Conservation (phyloP, 768 basidiomycete species). For the Hygrophorus pudorinus region DNA sequence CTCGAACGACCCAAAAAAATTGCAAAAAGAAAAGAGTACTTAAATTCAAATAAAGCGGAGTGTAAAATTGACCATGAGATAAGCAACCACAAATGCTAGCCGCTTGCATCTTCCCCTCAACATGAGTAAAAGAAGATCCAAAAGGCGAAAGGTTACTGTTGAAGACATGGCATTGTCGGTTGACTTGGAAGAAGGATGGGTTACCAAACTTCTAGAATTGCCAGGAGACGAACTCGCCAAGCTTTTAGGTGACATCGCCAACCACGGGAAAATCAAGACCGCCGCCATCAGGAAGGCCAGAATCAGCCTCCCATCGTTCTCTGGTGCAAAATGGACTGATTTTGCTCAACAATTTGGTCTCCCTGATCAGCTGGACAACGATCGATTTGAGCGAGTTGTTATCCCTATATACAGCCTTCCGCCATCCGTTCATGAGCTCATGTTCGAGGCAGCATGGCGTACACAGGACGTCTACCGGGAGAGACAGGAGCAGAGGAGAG, state of each 20-base stretch:
- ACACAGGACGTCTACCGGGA: slow-evolving; percentile 13
- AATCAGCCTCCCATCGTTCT: slow-evolving; percentile 5
- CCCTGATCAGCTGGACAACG: slow-evolving; percentile 1
- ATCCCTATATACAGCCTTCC: slow-evolving; percentile 12
- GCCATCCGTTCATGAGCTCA: slow-evolving; percentile 10
- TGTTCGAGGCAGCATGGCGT: slow-evolving; percentile 12
- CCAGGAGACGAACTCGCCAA: neutral
- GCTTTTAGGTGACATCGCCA: neutral
- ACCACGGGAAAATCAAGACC: neutral
- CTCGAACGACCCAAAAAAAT: no score
- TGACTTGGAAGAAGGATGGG: neutral
- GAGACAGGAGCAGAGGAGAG: slow-evolving; percentile 8
- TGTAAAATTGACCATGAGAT: no score
- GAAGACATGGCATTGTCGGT: slow-evolving; percentile 8
- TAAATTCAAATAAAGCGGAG: no score
- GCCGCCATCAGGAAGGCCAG: neutral
- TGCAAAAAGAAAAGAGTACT: no score
- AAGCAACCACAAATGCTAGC: no score
- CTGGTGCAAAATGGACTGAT: slow-evolving; percentile 8
- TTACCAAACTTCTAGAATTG: neutral
- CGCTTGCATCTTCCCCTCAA: no score
- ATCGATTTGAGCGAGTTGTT: slow-evolving; percentile 6
- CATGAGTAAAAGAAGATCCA: no score
- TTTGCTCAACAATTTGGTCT: slow-evolving; percentile 8
- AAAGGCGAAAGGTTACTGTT: no score